Percentiles rank a stretch among this genome's conserved stretches.
Conservation (phyloP, 169 alveolate species). For the Cryptosporidium bovis region DNA sequence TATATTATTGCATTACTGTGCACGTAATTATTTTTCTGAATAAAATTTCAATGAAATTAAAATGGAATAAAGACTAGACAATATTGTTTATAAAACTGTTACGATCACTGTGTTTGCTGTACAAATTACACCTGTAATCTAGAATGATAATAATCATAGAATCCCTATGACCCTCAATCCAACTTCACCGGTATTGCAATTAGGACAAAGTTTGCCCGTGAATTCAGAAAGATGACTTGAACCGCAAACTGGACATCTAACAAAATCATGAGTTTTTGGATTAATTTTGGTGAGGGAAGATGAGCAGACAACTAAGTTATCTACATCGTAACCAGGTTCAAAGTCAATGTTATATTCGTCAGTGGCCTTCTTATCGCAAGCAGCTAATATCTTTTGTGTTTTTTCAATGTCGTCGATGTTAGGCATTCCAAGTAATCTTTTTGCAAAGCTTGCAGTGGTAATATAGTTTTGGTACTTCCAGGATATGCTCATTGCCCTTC, state of each 20-base stretch:
- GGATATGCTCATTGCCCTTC: slow-evolving; percentile 88
- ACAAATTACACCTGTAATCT: background rate
- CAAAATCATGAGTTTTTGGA: slow-evolving; percentile 53
- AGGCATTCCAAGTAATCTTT: slow-evolving; percentile 75
- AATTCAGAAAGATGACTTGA: slow-evolving; percentile 48
- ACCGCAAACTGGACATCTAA: slow-evolving; percentile 58
- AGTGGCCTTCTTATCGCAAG: slow-evolving; percentile 82
- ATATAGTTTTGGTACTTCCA: slow-evolving; percentile 88
- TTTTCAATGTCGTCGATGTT: slow-evolving; percentile 76
- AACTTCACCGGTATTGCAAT: slow-evolving; percentile 63
- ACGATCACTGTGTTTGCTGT: background rate
- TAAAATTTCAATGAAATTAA: too few species aligned
- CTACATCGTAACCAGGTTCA: slow-evolving; percentile 79
- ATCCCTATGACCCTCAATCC: slow-evolving; percentile 72
- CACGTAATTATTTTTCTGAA: too few species aligned
- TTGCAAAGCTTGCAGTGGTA: slow-evolving; percentile 83
- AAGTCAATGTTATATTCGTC: slow-evolving; percentile 77
- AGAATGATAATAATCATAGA: background rate
- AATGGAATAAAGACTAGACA: too few species aligned
- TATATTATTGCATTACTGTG: too few species aligned
- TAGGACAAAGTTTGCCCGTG: slow-evolving; percentile 45
- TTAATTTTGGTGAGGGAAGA: slow-evolving; percentile 59
- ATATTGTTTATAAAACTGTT: background rate
- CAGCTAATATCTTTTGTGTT: slow-evolving; percentile 77
- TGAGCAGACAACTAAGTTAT: slow-evolving; percentile 46